A percentile compares a stretch with the other conserved stretches of the same genome.
These are phyloP conservation scores for Trametopsis cervina DNA, from an alignment of 768 basidiomycete genomes.

Conservation along the genomic window DNA sequence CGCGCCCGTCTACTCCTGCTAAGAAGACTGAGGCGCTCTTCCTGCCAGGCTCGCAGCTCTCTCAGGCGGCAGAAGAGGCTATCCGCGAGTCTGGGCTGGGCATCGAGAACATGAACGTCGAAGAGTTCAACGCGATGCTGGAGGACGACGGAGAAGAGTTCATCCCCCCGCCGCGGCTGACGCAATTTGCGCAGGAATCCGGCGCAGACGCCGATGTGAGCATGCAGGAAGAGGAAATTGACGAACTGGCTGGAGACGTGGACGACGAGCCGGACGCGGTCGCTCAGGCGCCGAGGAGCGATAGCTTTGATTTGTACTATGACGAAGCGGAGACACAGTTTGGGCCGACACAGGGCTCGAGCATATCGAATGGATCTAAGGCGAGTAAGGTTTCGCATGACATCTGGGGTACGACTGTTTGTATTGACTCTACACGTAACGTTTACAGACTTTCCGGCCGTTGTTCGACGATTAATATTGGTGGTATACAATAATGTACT, in stretches of 20 bases:
- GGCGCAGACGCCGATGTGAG: neutral
- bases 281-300: constrained; percentile 2
- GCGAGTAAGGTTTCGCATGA: constrained; percentile 6
- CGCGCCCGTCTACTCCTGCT: constrained; percentile 15
- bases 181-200: neutral
- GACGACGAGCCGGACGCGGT: constrained; percentile 1
- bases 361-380: constrained; percentile 11
- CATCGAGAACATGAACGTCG: constrained; percentile 55
- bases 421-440: constrained; percentile 4
- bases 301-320: constrained; percentile 17
- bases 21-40: constrained; percentile 25
- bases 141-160: constrained; percentile 56
- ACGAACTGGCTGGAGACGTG: constrained; percentile 3
- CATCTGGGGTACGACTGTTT: neutral
- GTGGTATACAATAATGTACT: neutral
- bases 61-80: constrained; percentile 43
- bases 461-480: constrained; percentile 23
- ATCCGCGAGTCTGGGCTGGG: constrained; percentile 59
- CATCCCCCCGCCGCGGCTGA: constrained; percentile 11
- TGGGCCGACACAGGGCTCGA: constrained; percentile 20
- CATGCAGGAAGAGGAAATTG: neutral
- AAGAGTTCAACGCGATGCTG: constrained; percentile 54
- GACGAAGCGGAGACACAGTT: constrained; percentile 16
- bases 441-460: constrained; percentile 21
- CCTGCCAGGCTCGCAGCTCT: constrained; percentile 34